These are phyloP conservation scores for Aspergillus sp. DNA, from an alignment of 2,329 filamentous ascomycete genomes.

Conservation along the genomic window DNA sequence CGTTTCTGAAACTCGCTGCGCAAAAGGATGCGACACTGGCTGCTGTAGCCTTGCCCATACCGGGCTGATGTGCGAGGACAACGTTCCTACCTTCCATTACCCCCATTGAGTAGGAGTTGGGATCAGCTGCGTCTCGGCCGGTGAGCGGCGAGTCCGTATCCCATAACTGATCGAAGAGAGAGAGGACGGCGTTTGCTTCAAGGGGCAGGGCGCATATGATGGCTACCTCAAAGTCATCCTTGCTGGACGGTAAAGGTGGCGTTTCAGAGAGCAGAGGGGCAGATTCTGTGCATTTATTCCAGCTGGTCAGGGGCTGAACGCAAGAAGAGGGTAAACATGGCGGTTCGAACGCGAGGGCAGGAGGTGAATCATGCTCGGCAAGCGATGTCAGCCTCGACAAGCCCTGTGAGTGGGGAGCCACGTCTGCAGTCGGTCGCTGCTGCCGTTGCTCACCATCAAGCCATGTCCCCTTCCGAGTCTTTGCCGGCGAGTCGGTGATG, in stretches of 20 bases:
- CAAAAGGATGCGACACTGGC: background rate
- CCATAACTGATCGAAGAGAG: background rate
- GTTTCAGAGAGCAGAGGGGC: too few species aligned
- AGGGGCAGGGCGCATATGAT: slow-evolving; percentile 1
- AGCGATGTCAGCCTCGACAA: too few species aligned
- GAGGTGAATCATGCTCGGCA: too few species aligned
- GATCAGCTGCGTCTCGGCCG: background rate
- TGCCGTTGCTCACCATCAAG: background rate
- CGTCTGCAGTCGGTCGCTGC: too few species aligned
- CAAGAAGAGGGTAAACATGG: too few species aligned
- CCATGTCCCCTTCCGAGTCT: background rate
- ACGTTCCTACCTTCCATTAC: background rate
- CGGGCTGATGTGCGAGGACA: background rate
- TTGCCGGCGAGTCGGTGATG: background rate
- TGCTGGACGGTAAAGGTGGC: background rate
- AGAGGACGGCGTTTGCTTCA: background rate
- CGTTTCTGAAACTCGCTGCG: background rate
- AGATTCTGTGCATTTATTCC: too few species aligned
- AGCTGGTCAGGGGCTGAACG: too few species aligned
- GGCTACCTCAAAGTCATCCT: background rate
- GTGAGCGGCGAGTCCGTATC: background rate
- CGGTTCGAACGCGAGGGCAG: too few species aligned
- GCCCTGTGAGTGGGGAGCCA: too few species aligned
- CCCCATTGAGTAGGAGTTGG: background rate
- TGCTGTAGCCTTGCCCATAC: slow-evolving; percentile 2